Base-by-base conservation (phyloP, 176 grass and related monocot genomes). In the bread wheat (Triticum aestivum) region DNA sequence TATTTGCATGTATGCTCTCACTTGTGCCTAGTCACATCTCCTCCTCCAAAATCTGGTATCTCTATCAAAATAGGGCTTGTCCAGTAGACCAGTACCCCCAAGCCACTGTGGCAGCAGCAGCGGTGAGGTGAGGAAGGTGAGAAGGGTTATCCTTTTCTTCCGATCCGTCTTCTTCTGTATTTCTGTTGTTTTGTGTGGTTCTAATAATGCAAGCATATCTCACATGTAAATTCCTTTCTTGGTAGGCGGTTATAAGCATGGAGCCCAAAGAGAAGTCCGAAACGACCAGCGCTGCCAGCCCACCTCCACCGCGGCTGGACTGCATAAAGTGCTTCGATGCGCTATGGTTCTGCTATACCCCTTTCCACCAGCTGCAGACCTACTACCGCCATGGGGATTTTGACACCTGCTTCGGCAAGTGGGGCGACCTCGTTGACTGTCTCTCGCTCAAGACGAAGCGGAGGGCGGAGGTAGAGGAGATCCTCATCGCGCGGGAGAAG, bases 311-410 rank as follows among this genome's bases (percentile, higher is more conserved):
- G 3, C 51, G 77, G 4, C 83, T 78, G 65, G 93, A 95, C 61
- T 96, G 93, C 87, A 90, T 88, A 75, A 98, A 98, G 61, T 96
- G 88, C 72, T 98, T 98, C 37, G 97, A 98, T 38, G 82, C 82
- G 9, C 90, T 98, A n/a, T 98, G 92, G 90, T 98, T 98, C 82
- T 98, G 93, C 90, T 96, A 98, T 88, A 91, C 97, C 18, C 97
- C 97, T 24, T 90, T 87, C 85, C 82, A 96, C 84, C 94, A 96
- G 86, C 88, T 98, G 97, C 90, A 98, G 86, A 56, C n/a, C 65
- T 98, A 98, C 73, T 94, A 96, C 85, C 88, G 94, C 77, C 15
- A 81, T 44, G 97, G 93, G n/a, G 88, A 92, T 5, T 96, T 92
- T 41, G 94, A 96, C 85, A 90, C 51, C 87, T 98, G 94, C 81